These are phyloP conservation scores for Pseudozyma flocculosa DNA, from an alignment of 1,284 basidiomycete genomes.

Conservation along the genomic window DNA sequence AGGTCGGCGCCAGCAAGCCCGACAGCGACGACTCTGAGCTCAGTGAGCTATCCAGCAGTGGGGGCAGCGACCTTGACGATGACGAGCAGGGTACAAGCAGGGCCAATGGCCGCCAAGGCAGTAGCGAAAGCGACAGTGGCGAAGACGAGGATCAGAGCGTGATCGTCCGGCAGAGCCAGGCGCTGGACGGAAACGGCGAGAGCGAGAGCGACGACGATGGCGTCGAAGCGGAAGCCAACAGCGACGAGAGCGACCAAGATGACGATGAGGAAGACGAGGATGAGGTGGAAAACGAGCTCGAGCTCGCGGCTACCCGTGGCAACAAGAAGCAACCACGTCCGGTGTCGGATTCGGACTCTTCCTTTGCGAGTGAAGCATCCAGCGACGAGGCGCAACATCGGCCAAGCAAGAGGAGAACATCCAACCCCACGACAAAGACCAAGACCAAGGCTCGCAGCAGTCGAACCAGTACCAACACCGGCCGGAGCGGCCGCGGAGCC, in stretches of 20 bases:
- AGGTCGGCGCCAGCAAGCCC: not conserved
- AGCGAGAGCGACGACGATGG: slow-evolving; percentile 13
- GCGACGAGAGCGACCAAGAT: slow-evolving; percentile 14
- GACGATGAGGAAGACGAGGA: slow-evolving; percentile 30
- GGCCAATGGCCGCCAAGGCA: too few relatives aligned
- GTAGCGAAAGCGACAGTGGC: not conserved
- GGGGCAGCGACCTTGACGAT: not conserved
- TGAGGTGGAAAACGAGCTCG: slow-evolving; percentile 8
- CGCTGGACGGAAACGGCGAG: slow-evolving; percentile 18
- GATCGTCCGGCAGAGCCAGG: too few relatives aligned
- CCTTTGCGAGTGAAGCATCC: slow-evolving; percentile 11
- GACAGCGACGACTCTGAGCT: slow-evolving; percentile 10
- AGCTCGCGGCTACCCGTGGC: too few relatives aligned
- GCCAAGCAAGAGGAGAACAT: not conserved
- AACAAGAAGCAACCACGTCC: slow-evolving; percentile 3
- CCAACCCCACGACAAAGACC: not conserved
- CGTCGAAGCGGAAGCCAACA: not conserved
- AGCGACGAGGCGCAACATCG: slow-evolving; percentile 16
- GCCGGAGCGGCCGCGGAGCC: slow-evolving; percentile 4
- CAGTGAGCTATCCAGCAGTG: slow-evolving; percentile 1
- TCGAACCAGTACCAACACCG: slow-evolving; percentile 10
- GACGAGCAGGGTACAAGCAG: too few relatives aligned
- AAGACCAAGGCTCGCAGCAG: slow-evolving; percentile 7
- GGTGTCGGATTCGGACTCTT: slow-evolving; percentile 14
- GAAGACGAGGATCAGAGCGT: slow-evolving; percentile 6